Conservation (phyloP, 345 rosid genomes). For the Nasturtium officinale region DNA sequence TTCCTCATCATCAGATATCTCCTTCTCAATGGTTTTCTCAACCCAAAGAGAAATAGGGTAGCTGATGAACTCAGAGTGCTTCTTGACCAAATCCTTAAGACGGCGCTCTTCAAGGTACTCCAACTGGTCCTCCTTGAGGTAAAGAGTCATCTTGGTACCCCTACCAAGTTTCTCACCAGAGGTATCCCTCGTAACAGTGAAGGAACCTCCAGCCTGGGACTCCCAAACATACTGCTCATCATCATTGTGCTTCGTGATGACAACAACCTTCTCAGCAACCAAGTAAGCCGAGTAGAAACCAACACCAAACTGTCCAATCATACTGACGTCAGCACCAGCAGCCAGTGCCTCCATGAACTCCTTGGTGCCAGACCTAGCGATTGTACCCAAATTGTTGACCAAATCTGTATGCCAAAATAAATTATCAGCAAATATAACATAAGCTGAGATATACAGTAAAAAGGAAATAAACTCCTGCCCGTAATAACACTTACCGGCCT, state of each 20-base stretch:
- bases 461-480: too few relatives aligned
- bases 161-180: constrained; percentile 73
- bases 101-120: constrained; percentile 91
- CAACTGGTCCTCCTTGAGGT: constrained; percentile 84
- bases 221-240: constrained; percentile 89
- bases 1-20: constrained; percentile 82
- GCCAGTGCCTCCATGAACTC: constrained; percentile 89
- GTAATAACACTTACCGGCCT: constrained; percentile 60
- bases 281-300: constrained; percentile 86
- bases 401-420: constrained; percentile 49
- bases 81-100: constrained; percentile 76
- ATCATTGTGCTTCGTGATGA: constrained; percentile 77
- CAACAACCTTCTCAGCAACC: constrained; percentile 82
- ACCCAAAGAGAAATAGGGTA: constrained; percentile 85
- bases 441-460: background rate
- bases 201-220: constrained; percentile 92
- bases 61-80: constrained; percentile 89
- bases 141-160: constrained; percentile 73
- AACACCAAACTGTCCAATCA: constrained; percentile 91
- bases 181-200: constrained; percentile 73
- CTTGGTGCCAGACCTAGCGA: constrained; percentile 88
- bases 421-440: background rate
- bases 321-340: constrained; percentile 89
- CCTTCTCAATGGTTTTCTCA: constrained; percentile 88
- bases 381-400: constrained; percentile 89